phyloP scores from a whole-genome alignment of 78 protist genomes.

The Speleostelium caveatum region DNA sequence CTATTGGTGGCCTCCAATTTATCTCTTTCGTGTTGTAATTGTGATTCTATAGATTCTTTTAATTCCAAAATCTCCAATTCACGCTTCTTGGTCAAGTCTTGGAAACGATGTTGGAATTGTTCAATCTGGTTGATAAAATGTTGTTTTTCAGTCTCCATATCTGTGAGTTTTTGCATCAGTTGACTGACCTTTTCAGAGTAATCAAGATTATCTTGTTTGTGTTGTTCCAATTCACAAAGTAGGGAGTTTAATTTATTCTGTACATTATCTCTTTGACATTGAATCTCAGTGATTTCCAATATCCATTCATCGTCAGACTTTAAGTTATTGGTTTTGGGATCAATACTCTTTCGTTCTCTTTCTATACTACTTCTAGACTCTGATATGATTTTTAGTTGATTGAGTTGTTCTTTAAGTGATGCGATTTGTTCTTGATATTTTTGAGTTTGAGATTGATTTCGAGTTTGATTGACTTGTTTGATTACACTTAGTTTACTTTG shows the following conservation, averaged over 20 bases:
- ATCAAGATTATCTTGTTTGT: constrained; percentile 2
- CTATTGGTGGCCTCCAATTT: not conserved
- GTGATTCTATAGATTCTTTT: not conserved
- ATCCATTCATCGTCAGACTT: constrained; percentile 48
- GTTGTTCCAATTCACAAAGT: constrained; percentile 1
- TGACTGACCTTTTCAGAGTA: not conserved
- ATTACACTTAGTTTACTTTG: constrained; percentile 28
- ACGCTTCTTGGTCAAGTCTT: no score
- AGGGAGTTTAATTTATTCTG: constrained; percentile 10
- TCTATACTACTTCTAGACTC: not conserved
- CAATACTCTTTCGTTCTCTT: not conserved
- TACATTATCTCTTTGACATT: constrained; percentile 12
- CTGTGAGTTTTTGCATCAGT: not conserved
- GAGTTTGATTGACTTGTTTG: constrained; percentile 5
- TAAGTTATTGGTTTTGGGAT: not conserved
- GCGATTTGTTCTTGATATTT: not conserved
- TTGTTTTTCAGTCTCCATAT: constrained; percentile 4
- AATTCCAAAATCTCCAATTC: constrained; percentile 1
- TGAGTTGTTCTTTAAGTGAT: not conserved
- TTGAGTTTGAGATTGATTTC: not conserved
- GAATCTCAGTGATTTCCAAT: constrained; percentile 11
- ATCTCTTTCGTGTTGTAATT: constrained; percentile 6
- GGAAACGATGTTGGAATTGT: not conserved
- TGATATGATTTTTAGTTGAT: not conserved
- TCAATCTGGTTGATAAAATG: constrained; percentile 5